Conservation (phyloP, 169 alveolate genomes). For the Eimeria necatrix region DNA sequence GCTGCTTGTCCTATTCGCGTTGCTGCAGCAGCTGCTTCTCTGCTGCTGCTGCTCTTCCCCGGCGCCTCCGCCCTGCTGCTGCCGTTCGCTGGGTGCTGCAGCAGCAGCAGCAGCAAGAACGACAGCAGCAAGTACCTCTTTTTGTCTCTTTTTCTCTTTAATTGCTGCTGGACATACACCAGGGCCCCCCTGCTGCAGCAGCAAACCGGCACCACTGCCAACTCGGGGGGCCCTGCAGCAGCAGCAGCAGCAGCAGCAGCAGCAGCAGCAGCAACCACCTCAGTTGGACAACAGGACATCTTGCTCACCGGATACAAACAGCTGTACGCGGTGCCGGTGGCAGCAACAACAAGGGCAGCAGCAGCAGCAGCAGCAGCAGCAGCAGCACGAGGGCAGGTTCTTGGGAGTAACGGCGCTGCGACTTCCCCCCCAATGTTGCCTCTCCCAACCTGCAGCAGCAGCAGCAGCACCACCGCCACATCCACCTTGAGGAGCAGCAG, state of each 20-base stretch:
- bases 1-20: slow-evolving; percentile 5
- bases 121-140: slow-evolving; percentile 9
- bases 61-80: slow-evolving; percentile 10
- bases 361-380: slow-evolving; percentile 32
- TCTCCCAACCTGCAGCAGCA: too few relatives aligned
- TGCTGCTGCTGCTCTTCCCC: slow-evolving; percentile 24
- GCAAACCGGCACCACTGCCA: neutral
- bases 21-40: slow-evolving; percentile 42
- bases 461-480: neutral
- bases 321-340: neutral
- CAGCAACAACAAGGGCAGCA: slow-evolving; percentile 28
- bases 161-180: slow-evolving; percentile 5
- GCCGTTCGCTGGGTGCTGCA: neutral
- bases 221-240: slow-evolving; percentile 17
- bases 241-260: slow-evolving; percentile 22
- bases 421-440: too few relatives aligned
- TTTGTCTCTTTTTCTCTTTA: neutral
- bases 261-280: slow-evolving; percentile 22
- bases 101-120: neutral
- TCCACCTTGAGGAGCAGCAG: neutral
- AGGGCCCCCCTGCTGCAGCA: neutral
- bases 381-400: too few relatives aligned
- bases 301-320: neutral
- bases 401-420: too few relatives aligned
- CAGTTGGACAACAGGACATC: neutral